These are phyloP conservation scores for Termitomyces titanicus DNA, from an alignment of 768 basidiomycete genomes.

Conservation along the genomic window DNA sequence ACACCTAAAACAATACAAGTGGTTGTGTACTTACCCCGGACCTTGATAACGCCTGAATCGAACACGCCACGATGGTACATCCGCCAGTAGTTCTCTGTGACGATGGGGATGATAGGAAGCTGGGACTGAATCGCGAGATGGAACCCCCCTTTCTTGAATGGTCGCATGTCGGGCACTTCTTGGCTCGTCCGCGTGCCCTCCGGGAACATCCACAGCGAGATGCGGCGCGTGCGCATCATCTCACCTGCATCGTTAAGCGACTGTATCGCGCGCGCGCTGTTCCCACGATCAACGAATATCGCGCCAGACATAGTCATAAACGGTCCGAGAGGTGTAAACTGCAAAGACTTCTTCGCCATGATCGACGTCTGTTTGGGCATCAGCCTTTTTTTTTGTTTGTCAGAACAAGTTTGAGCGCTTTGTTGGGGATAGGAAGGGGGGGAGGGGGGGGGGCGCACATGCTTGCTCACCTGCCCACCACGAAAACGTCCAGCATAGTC, in stretches of 20 bases:
- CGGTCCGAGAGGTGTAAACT: conserved; percentile 84
- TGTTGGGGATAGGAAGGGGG: background rate
- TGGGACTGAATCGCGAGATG: conserved; percentile 90
- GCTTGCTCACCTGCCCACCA: conserved; percentile 65
- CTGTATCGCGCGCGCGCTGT: conserved; percentile 66
- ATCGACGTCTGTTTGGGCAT: conserved; percentile 83
- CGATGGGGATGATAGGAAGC: conserved; percentile 88
- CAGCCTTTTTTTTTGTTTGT: conserved; percentile 39
- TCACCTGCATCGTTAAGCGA: conserved; percentile 77
- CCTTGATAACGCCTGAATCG: conserved; percentile 68
- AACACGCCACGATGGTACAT: conserved; percentile 80
- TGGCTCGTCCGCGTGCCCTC: conserved; percentile 88
- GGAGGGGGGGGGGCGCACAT: conserved; percentile 8
- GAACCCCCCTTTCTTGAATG: conserved; percentile 98
- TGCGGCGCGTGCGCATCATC: conserved; percentile 63
- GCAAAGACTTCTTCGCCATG: conserved; percentile 89
- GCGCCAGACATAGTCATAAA: conserved; percentile 89
- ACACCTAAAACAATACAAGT: background rate
- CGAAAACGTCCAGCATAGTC: conserved; percentile 85
- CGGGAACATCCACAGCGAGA: conserved; percentile 92
- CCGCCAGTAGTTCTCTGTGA: conserved; percentile 91
- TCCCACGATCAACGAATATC: conserved; percentile 88
- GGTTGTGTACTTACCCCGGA: conserved; percentile 82
- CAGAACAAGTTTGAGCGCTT: background rate
- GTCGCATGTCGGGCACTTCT: conserved; percentile 62